Percentiles rank a stretch among this genome's conserved stretches.
phyloP scores from a whole-genome alignment of 2,329 filamentous ascomycete genomes.

The Penicillium sp. region DNA sequence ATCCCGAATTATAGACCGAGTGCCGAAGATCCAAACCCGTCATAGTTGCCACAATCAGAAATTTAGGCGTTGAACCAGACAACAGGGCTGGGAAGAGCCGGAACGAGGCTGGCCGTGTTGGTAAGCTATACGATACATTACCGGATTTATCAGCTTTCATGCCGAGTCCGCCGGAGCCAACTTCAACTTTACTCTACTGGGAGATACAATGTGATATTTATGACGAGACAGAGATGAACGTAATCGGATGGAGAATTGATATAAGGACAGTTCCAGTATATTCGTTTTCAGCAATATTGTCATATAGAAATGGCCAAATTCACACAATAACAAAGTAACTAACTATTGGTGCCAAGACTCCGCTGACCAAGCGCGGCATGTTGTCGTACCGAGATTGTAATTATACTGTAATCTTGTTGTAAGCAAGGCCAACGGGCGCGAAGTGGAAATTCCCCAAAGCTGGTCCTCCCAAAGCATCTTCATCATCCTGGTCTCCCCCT shows the following conservation, averaged over 20 bases:
- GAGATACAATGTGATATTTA: not conserved
- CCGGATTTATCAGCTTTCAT: slow-evolving; percentile 14
- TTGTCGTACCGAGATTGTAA: not conserved
- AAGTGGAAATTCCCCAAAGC: not conserved
- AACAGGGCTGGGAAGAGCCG: slow-evolving; percentile 2
- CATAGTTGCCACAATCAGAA: slow-evolving; percentile 21
- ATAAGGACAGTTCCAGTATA: not conserved
- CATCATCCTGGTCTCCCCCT: not conserved
- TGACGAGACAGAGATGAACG: not conserved
- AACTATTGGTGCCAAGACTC: slow-evolving; percentile 5
- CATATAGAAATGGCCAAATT: not conserved
- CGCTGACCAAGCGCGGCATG: slow-evolving; percentile 22
- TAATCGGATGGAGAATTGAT: not conserved
- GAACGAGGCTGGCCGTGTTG: slow-evolving; percentile 11
- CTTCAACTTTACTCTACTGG: not conserved
- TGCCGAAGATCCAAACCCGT: slow-evolving; percentile 9
- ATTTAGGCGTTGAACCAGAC: slow-evolving; percentile 20
- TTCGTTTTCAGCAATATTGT: not conserved
- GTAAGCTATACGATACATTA: slow-evolving; percentile 6
- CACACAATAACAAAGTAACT: not conserved
- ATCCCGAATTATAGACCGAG: not conserved
- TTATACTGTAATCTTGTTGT: not conserved
- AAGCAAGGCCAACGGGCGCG: not conserved
- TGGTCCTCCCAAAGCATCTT: not conserved
- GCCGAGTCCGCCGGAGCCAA: not conserved